Conservation (phyloP, 108 stramenopile species). For the Epithemia pelagica region DNA sequence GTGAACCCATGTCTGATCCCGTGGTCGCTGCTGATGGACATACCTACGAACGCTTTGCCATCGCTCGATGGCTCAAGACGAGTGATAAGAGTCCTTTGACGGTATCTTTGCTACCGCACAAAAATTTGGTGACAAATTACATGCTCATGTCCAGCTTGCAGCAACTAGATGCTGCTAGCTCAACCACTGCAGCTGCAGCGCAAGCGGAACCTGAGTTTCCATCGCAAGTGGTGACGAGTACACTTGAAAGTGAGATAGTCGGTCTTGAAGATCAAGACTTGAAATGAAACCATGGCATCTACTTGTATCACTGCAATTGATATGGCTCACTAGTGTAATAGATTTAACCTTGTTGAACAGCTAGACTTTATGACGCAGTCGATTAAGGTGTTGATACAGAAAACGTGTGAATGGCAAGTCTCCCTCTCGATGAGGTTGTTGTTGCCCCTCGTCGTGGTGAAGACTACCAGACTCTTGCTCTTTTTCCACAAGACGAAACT, state of each 20-base stretch:
- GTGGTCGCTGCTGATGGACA: slow-evolving; percentile 88
- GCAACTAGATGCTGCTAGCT: slow-evolving; percentile 3
- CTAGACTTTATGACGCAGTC: not conserved
- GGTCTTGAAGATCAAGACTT: too few species aligned
- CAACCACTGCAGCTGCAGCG: too few species aligned
- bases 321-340: too few species aligned
- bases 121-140: slow-evolving; percentile 80
- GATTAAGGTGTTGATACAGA: not conserved
- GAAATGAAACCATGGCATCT: too few species aligned
- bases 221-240: too few species aligned
- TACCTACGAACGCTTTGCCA: slow-evolving; percentile 91
- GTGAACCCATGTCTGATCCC: slow-evolving; percentile 84
- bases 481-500: slow-evolving; percentile 5
- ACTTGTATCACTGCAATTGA: too few species aligned
- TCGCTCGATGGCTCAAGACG: slow-evolving; percentile 74
- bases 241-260: too few species aligned
- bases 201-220: too few species aligned
- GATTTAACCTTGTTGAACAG: too few species aligned
- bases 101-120: slow-evolving; percentile 55
- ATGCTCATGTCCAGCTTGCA: slow-evolving; percentile 59
- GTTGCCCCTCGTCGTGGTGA: not conserved
- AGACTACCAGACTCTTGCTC: too few species aligned
- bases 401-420: not conserved
- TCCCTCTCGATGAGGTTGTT: not conserved
- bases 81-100: slow-evolving; percentile 80